Base-by-base conservation (phyloP, 495 filamentous ascomycete genomes). In the Umbilicaria muhlenbergii region DNA sequence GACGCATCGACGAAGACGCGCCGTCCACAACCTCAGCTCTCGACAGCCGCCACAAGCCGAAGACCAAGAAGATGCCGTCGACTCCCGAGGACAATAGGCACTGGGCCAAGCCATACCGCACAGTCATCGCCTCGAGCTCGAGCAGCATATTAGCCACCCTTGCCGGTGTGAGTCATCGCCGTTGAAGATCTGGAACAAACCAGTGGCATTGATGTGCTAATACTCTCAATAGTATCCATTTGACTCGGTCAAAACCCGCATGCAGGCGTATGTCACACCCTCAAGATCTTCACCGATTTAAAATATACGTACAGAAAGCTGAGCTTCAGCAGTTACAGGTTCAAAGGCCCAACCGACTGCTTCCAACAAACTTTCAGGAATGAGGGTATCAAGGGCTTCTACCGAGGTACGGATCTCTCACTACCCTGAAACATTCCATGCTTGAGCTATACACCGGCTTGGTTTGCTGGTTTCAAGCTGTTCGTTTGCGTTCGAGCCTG, bases 201-300 rank as follows among this genome's bases (percentile, higher is more conserved):
- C 18, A 11, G 5, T 31, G 14, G 21, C 15, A 39, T 6, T 15
- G n/a, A 39, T n/a, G 28, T 32, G 44, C 51, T 58, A 18, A 59
- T 38, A 38, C 16, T 36, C 18, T 39, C 8, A n/a, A 13, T 46
- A 78, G 74, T 89, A 85, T 57, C 83, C 83, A 21, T 67, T 89
- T 41, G 83, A 89, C 59, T 86, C 81, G 39, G 77, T 87, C 51
- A 89, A 89, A 62, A 85, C 82, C 31, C 80, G 83, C 44, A 83
- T 89, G 77, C 83, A 89, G 67, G 64, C 66, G 68, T 77, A 64
- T 46, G 71, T 51, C 39, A 40, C 44, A 42, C 44, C 18, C 36
- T 41, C 19, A 17, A 18, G 32, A 44, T 18, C 42, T 18, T 32
- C 16, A 31, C 37, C 21, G n/a, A 14, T 5, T 2, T 19, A 33